Evolutionary conservation across 345 rosid species (phyloP), one percentile per base, ranked within the genome.

Genomic region (Chamaenerion angustifolium): DNA sequence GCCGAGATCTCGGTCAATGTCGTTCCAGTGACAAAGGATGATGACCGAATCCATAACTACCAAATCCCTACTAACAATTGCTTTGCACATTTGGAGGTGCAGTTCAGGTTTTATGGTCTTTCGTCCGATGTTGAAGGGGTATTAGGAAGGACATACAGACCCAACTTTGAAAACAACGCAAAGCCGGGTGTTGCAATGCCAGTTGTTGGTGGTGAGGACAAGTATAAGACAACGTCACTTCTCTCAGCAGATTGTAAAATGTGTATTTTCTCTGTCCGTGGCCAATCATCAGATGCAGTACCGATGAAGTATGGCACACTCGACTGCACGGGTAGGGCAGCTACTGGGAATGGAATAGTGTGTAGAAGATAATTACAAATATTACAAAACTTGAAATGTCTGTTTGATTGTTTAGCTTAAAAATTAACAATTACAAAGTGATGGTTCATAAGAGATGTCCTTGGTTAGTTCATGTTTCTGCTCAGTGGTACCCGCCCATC

Each of bases 11-110:
- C 68, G 48, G 64, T 86, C 55, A 80, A 69, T 57, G 89, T 70
- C 1, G 80, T 83, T 47, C 89, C 89, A 4, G 82, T 87, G 9
- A 83, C 77, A 0, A 71, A 77, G 60, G 82, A 86, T 73, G 93
- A 82, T 42, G 78, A 86, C 46, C 72, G 65, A 14, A 47, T 76
- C 46, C 83, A 75, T 40, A 75, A 58, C 60, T 83, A 78, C 64
- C 78, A 72, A 47, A 61, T 83, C 21, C 84, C 86, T 16, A 54
- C 65, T 10, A 15, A 75, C 16, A 74, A 83, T 47, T 78, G 84
- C 53, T 78, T 86, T 50, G 81, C 76, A 17, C 89, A 83, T 70
- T 64, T 80, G 44, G 82, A 86, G 43, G 76, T 75, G 12, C 86
- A 83, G 8, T 80, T 80, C 65, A 74, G 65, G 51, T 80, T 83